These are phyloP conservation scores for Neofusicoccum ribis DNA, from an alignment of 2,329 filamentous ascomycete genomes.

Conservation along the genomic window DNA sequence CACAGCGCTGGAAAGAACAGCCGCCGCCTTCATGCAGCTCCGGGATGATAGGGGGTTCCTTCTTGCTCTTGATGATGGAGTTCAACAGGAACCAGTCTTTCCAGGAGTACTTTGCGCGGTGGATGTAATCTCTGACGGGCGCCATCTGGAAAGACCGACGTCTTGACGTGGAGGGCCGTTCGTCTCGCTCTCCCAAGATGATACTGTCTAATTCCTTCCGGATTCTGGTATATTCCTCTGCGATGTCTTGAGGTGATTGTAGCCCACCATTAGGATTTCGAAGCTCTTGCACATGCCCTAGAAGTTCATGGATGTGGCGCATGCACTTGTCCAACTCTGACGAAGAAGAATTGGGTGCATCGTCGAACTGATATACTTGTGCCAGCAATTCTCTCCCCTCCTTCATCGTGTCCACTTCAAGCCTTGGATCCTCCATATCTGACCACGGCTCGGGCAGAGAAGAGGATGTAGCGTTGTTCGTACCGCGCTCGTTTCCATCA, in stretches of 20 bases:
- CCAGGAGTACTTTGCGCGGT: not conserved
- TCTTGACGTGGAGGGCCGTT: not conserved
- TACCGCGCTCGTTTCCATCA: no score
- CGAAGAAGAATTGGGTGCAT: not conserved
- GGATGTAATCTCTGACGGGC: not conserved
- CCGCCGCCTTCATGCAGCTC: not conserved
- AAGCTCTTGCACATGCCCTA: not conserved
- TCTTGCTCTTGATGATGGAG: not conserved
- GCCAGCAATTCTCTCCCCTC: not conserved
- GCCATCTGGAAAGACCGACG: not conserved
- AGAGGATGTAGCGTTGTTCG: not conserved
- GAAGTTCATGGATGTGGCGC: not conserved
- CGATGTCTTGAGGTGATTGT: not conserved
- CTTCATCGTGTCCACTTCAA: not conserved
- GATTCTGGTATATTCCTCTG: not conserved
- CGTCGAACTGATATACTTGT: not conserved
- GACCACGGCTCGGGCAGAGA: not conserved
- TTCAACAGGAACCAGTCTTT: constrained; percentile 1
- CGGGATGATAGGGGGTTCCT: not conserved
- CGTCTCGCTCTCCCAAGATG: not conserved
- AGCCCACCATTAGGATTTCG: not conserved
- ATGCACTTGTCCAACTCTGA: not conserved
- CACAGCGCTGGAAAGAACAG: not conserved
- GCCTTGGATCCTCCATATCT: not conserved
- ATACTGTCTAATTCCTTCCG: not conserved